Evolutionary conservation across 2,329 filamentous ascomycete species (phyloP), one percentile per base, ranked within the genome.

Genomic region (Pseudocercospora crystallina): DNA sequence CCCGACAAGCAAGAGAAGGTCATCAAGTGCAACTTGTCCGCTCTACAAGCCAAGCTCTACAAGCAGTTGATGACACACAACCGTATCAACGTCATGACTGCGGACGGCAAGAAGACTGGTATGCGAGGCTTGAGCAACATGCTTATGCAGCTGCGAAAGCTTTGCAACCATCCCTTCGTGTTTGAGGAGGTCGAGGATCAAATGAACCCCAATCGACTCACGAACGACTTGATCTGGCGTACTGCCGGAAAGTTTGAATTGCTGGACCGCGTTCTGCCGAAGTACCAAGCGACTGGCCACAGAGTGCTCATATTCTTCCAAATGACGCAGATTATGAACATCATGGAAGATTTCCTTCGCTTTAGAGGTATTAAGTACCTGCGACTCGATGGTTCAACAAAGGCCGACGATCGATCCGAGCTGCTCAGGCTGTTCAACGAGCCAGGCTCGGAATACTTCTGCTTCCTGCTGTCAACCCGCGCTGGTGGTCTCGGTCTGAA

Each of bases 281-380:
- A 99, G 73, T 97, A 99, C 72, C 83, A 89, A 62, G 85, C 81
- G 2, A 91, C 89, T 1, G 90, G 90, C 12, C 94, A 99, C 82
- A 87, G 94, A 72, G 90, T 97, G 26, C 79, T 99, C 70, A 97
- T 99, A 88, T 99, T 99, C 81, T 99, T 99, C 80, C 94, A 99
- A 71, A 99, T 99, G 94, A 99, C 94, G 3, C 91, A 95, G 56
- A 99, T 99, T 69, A 99, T 99, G 94, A 96, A 99, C 73, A 99
- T 99, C 66, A 97, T 99, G 94, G 94, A 99, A 64, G 94, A 99
- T 69, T 99, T 95, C 70, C 74, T 99, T 56, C 86, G 92, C 3
- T 86, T 90, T 65, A 83, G 89, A 58, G 87, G 86, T 40, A 79
- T 96, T 61, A 80, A 87, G 65, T 99, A 95, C 69, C 80, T 99